Evolutionary conservation across 768 basidiomycete genomes (phyloP).

Genomic region (Lyophyllum atratum): DNA sequence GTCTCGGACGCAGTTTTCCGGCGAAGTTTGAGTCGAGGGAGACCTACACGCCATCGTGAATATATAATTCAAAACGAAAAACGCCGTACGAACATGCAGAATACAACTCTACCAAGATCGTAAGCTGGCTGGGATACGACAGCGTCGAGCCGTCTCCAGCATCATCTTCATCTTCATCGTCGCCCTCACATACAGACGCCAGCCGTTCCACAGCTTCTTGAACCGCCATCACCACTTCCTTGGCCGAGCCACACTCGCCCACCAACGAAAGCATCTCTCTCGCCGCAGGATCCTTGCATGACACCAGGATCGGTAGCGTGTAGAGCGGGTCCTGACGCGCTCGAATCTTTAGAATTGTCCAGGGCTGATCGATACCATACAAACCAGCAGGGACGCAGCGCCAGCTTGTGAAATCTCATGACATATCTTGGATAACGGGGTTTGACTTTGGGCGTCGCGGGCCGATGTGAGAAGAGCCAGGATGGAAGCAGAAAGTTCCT

Average conservation of each 20-base stretch:
- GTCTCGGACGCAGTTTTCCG: conserved; percentile 45
- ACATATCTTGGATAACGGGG: conserved; percentile 32
- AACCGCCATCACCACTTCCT: conserved; percentile 47
- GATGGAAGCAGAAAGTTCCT: conserved; percentile 20
- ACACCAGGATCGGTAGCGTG: conserved; percentile 40
- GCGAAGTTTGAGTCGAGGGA: conserved; percentile 45
- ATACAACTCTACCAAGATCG: conserved; percentile 40
- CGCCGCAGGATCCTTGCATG: conserved; percentile 37
- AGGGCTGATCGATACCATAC: neutral
- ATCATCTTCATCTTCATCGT: conserved; percentile 26
- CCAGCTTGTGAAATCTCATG: conserved; percentile 25
- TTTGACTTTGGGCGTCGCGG: conserved; percentile 28
- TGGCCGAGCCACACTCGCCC: conserved; percentile 41
- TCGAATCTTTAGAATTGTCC: conserved; percentile 1
- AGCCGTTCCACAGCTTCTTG: conserved; percentile 48
- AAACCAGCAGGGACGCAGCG: conserved; percentile 24
- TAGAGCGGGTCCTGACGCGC: conserved; percentile 45
- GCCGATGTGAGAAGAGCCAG: conserved; percentile 35
- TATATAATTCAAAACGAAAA: neutral
- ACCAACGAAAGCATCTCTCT: conserved; percentile 41
- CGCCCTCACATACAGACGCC: conserved; percentile 17
- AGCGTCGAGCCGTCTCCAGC: conserved; percentile 24
- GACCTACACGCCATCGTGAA: conserved; percentile 28
- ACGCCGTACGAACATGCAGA: conserved; percentile 33
- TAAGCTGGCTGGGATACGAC: conserved; percentile 33